These are phyloP conservation scores for Quercus bicolor DNA, from an alignment of 306 rosid genomes.

Conservation along the genomic window DNA sequence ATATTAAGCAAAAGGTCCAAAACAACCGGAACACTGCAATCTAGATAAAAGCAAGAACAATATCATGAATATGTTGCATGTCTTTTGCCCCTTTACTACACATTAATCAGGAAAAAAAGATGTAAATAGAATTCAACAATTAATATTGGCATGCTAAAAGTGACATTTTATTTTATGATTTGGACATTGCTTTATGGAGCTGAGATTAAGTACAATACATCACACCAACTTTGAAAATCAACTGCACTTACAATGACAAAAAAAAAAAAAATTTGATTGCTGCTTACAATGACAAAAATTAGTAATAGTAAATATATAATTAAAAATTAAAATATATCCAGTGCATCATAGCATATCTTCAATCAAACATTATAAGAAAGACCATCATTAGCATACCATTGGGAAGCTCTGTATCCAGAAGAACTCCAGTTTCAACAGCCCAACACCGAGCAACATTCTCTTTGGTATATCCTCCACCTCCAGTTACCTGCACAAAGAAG, in stretches of 20 bases:
- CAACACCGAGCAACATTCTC: conserved; percentile 99
- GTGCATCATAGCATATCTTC: background rate
- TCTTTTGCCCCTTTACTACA: background rate
- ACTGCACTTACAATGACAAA: background rate
- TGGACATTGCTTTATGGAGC: background rate
- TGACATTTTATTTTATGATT: conserved; percentile 1
- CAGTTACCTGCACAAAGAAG: conserved; percentile 69
- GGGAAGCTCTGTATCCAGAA: conserved; percentile 90
- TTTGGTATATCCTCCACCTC: conserved; percentile 98
- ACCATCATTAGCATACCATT: conserved; percentile 48
- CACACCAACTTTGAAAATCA: background rate
- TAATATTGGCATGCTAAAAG: background rate
- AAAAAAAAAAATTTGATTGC: background rate
- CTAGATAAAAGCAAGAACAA: background rate
- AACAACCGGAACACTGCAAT: background rate
- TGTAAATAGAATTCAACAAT: background rate
- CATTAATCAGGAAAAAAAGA: background rate
- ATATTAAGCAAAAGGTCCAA: background rate
- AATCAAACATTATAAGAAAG: conserved; percentile 10
- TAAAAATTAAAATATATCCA: background rate
- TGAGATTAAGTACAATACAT: background rate
- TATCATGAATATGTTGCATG: background rate
- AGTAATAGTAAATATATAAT: background rate
- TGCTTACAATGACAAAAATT: background rate
- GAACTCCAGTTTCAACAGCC: conserved; percentile 96